phyloP scores from a whole-genome alignment of 208 protist genomes.

The Trypanosoma grayi region DNA sequence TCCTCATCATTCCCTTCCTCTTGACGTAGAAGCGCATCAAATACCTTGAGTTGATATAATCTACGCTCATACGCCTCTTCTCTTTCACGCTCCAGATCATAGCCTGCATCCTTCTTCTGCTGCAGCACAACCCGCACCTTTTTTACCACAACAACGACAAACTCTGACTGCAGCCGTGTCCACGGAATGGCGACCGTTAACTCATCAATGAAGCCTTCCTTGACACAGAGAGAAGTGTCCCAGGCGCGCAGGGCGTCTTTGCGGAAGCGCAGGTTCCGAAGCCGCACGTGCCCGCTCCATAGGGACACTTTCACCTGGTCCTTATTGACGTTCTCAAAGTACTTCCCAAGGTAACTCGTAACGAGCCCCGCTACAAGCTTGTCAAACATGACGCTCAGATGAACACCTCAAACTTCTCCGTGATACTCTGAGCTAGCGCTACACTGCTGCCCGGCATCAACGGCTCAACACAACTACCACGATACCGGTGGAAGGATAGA shows the following conservation, averaged over 20 bases:
- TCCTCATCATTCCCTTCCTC: conserved; percentile 12
- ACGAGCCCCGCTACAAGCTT: conserved; percentile 73
- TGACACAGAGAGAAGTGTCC: conserved; percentile 56
- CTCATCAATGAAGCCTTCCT: conserved; percentile 63
- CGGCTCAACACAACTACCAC: too few species aligned
- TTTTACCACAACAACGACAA: conserved; percentile 56
- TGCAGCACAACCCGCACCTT: conserved; percentile 51
- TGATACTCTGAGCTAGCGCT: too few species aligned
- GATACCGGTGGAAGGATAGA: too few species aligned
- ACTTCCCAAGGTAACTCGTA: conserved; percentile 75
- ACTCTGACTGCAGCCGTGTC: conserved; percentile 68
- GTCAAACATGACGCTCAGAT: conserved; percentile 58
- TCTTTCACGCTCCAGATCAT: conserved; percentile 43
- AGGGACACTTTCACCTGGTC: conserved; percentile 85
- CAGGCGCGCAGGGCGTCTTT: conserved; percentile 61
- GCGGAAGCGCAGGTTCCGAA: conserved; percentile 57
- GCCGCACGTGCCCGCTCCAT: conserved; percentile 72
- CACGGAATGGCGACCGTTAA: conserved; percentile 75
- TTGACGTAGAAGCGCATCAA: conserved; percentile 41
- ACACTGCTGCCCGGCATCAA: too few species aligned
- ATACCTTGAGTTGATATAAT: conserved; percentile 37
- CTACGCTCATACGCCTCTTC: conserved; percentile 47
- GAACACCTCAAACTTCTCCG: not conserved
- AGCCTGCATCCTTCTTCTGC: conserved; percentile 51
- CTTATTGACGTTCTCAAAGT: conserved; percentile 81